Base-by-base conservation (phyloP, 768 basidiomycete species). In the Mycena capillaripes region DNA sequence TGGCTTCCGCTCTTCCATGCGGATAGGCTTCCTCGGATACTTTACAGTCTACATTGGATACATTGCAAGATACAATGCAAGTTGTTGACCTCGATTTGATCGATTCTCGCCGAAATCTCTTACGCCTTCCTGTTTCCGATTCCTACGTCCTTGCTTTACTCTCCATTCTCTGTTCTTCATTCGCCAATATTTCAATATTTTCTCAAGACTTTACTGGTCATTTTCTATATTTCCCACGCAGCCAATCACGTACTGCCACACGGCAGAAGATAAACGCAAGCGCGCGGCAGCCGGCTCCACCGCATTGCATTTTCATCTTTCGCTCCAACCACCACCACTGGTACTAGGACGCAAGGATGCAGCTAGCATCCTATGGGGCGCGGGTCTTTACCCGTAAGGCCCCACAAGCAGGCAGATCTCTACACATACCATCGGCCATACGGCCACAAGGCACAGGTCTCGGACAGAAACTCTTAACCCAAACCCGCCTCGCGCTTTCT, bases 401-500 rank as follows among this genome's bases (percentile, higher is more conserved):
- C 75, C 79, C 81, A 52, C 81, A 78, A 53, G 69, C 80, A 30
- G 75, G 84, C 36, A 85, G 89, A 62, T 82, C 84, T 38, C 80
- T 91, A 55, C 88, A 91, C 77, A 81, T 86, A 8, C 82, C 83
- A 10, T 81, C 87, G 25, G 83, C 78, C 71, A 65, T 82, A n/a
- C 82, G 84, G 48, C 78, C 83, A 21, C 79, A 79, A 16, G 71
- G 75, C 44, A 75, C 74, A 21, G 78, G 82, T 34, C 79, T 84
- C 11, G 70, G 84, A 1, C 86, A 89, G 74, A 85, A 83, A 65
- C 74, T 92, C 53, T 81, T 92, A 67, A 83, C 84, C 21, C 84
- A 88, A 48, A 87, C 92, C 19, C 88, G 86, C 67, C 86, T 85
- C n/a, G 69, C 92, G 40, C 75, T 93, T 56, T 82, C 88, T 55